phyloP scores from a whole-genome alignment of 805 yeast genomes.

The Metschnikowia henanensis region DNA sequence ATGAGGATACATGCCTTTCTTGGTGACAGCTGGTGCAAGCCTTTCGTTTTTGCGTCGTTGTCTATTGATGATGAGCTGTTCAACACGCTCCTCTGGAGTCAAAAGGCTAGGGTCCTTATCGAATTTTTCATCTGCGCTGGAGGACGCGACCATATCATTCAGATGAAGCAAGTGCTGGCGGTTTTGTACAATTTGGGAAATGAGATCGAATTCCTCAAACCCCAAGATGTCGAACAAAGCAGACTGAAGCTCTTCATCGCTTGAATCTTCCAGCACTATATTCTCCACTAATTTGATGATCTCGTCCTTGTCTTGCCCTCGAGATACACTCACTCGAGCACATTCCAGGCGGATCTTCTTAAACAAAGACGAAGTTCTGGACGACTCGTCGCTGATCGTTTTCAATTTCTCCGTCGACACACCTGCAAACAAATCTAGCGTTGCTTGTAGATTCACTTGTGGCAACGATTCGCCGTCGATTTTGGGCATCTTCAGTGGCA shows the following conservation, averaged over 20 bases:
- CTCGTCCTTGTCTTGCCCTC: constrained; percentile 35
- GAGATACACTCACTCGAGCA: constrained; percentile 30
- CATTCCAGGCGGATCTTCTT: constrained; percentile 31
- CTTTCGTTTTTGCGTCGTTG: constrained; percentile 48
- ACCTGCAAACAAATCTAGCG: constrained; percentile 39
- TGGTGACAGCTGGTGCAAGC: constrained; percentile 43
- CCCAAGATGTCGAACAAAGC: constrained; percentile 80
- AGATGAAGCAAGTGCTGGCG: constrained; percentile 21
- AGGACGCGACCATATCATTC: constrained; percentile 17
- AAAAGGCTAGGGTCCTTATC: constrained; percentile 30
- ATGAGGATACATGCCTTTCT: constrained; percentile 70
- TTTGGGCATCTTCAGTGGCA: constrained; percentile 30
- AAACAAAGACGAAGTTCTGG: constrained; percentile 5
- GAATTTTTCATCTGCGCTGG: background rate
- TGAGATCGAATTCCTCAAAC: constrained; percentile 79
- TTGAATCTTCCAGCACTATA: constrained; percentile 34
- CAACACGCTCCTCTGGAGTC: constrained; percentile 55
- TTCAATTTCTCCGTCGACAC: constrained; percentile 34
- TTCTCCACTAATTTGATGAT: constrained; percentile 28
- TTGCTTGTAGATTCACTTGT: constrained; percentile 26
- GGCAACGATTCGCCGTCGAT: constrained; percentile 36
- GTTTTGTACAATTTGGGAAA: constrained; percentile 58
- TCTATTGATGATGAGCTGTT: constrained; percentile 51
- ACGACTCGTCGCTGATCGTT: background rate
- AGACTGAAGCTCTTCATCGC: constrained; percentile 67